phyloP scores from a whole-genome alignment of 495 filamentous ascomycete species.

The Haplographium delicatum region DNA sequence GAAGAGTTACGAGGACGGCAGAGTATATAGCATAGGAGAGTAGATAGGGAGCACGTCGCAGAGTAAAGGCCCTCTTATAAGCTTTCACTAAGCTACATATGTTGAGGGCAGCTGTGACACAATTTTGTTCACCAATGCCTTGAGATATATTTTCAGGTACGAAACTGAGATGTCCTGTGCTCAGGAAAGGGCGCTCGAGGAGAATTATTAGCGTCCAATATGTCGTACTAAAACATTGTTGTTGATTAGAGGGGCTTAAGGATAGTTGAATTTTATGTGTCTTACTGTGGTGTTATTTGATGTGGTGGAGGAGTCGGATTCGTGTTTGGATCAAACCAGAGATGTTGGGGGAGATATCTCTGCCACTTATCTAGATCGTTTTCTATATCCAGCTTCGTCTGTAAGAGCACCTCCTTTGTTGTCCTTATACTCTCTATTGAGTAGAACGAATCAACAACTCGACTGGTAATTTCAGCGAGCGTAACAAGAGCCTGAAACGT shows the following conservation, averaged over 20 bases:
- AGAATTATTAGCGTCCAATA: slow-evolving; percentile 26
- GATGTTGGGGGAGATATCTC: slow-evolving; percentile 16
- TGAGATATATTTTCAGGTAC: slow-evolving; percentile 22
- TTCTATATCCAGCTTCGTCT: not conserved
- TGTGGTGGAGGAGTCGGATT: slow-evolving; percentile 15
- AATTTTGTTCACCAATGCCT: slow-evolving; percentile 24
- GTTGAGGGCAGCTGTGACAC: slow-evolving; percentile 23
- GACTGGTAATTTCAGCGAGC: slow-evolving; percentile 26
- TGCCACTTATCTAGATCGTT: slow-evolving; percentile 20
- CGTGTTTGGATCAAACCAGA: not conserved
- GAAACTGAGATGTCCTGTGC: slow-evolving; percentile 23
- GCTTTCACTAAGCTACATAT: slow-evolving; percentile 22
- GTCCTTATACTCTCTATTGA: slow-evolving; percentile 16
- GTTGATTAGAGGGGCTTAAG: slow-evolving; percentile 15
- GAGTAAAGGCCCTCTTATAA: slow-evolving; percentile 29
- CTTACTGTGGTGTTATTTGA: slow-evolving; percentile 16
- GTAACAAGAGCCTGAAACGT: slow-evolving; percentile 27
- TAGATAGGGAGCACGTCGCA: slow-evolving; percentile 31
- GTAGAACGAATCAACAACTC: slow-evolving; percentile 26
- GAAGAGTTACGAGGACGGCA: slow-evolving; percentile 33
- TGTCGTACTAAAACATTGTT: slow-evolving; percentile 1
- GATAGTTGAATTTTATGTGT: slow-evolving; percentile 7
- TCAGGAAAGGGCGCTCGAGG: slow-evolving; percentile 21
- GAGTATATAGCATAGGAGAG: slow-evolving; percentile 39
- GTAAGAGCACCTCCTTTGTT: slow-evolving; percentile 17